Evolutionary conservation across 163 green algal species (phyloP).

Genomic region (Prototheca stagnorum): DNA sequence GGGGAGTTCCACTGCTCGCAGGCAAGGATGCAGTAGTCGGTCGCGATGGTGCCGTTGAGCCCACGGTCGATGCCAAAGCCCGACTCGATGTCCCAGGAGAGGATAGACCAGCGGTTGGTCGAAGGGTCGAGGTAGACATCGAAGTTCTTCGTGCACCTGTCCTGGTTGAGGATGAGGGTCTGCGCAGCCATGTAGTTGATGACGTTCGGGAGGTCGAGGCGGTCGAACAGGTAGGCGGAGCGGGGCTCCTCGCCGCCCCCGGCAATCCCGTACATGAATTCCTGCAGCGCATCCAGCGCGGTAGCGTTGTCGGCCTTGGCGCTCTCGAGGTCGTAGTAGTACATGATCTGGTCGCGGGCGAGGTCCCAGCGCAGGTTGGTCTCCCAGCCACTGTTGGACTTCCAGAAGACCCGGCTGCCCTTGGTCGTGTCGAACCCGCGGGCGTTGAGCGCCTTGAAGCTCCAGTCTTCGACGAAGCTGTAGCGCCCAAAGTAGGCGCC

Average conservation of each 20-base stretch:
- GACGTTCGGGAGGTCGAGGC: conserved; percentile 46
- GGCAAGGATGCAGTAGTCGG: conserved; percentile 60
- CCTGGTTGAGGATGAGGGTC: conserved; percentile 61
- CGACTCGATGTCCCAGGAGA: conserved; percentile 63
- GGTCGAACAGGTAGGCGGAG: conserved; percentile 41
- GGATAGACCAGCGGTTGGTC: conserved; percentile 34
- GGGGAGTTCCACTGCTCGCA: conserved; percentile 75
- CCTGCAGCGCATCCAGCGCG: conserved; percentile 27
- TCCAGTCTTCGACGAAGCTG: conserved; percentile 5
- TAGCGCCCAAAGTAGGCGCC: conserved; percentile 45
- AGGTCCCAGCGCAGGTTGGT: conserved; percentile 61
- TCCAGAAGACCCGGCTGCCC: conserved; percentile 26
- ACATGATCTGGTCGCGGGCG: conserved; percentile 8
- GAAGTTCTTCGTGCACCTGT: conserved; percentile 73
- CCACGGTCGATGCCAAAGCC: conserved; percentile 47
- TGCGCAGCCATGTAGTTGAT: conserved; percentile 65
- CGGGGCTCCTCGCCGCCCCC: conserved; percentile 24
- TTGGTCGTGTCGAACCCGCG: conserved; percentile 3
- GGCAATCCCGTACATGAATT: conserved; percentile 37
- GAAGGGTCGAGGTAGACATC: conserved; percentile 43
- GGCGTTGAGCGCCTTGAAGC: conserved; percentile 5
- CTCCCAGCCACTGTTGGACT: conserved; percentile 36
- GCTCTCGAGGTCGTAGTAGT: conserved; percentile 20
- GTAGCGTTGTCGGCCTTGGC: conserved; percentile 1
- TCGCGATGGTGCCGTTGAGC: conserved; percentile 39